phyloP scores from a whole-genome alignment of 2,329 filamentous ascomycete species.

The Xylaria arbuscula region DNA sequence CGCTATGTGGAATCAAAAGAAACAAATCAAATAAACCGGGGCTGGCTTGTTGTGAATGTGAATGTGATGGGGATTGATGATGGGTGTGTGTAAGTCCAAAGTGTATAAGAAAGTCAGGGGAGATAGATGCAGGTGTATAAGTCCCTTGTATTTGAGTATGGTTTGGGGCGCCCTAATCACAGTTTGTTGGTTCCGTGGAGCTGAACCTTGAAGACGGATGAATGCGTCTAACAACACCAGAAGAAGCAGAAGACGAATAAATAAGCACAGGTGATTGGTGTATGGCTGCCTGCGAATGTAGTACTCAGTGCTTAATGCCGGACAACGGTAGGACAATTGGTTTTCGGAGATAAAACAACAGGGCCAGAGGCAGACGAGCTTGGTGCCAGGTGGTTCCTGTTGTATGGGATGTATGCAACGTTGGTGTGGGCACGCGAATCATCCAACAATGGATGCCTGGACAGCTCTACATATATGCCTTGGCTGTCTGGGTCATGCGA shows the following conservation, averaged over 20 bases:
- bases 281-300: neutral
- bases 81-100: neutral
- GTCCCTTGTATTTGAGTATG: neutral
- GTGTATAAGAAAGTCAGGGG: neutral
- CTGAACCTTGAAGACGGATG: constrained; percentile 31
- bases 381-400: neutral
- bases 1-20: constrained; percentile 2
- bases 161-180: neutral
- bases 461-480: constrained; percentile 34
- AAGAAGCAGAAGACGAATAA: constrained; percentile 2
- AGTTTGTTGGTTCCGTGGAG: constrained; percentile 34
- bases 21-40: neutral
- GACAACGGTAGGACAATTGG: constrained; percentile 42
- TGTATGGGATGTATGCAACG: constrained; percentile 15
- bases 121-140: no score
- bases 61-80: constrained; percentile 1
- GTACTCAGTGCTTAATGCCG: constrained; percentile 8
- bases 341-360: constrained; percentile 41
- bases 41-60: neutral
- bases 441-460: constrained; percentile 37
- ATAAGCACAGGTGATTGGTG: neutral
- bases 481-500: constrained; percentile 26
- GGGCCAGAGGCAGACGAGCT: constrained; percentile 27
- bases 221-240: constrained; percentile 33
- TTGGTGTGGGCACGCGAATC: constrained; percentile 36